Conservation (phyloP, 371 early-diverging fungal species). For the Mucor circinelloides region DNA sequence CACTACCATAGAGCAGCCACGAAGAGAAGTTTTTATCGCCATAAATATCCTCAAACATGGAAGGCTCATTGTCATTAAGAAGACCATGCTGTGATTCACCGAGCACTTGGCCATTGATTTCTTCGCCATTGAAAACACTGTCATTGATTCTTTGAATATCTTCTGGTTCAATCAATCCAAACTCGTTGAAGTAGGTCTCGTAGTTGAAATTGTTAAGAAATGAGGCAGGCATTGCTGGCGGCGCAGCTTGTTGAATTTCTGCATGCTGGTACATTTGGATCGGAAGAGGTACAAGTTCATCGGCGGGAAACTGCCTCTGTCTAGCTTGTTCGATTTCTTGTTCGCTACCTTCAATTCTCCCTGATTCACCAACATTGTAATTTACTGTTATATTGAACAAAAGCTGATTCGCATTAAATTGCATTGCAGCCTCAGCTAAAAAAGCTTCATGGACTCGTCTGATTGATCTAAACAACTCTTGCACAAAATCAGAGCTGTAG, state of each 20-base stretch:
- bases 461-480: background rate
- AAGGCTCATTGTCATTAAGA: background rate
- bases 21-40: slow-evolving; percentile 7
- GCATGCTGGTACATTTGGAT: background rate
- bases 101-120: background rate
- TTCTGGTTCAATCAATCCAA: background rate
- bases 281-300: background rate
- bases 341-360: too few species aligned
- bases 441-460: background rate
- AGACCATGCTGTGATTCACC: background rate
- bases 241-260: too few species aligned
- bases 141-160: background rate
- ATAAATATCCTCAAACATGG: background rate
- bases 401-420: background rate
- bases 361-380: background rate
- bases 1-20: slow-evolving; percentile 8
- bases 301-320: background rate
- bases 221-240: too few species aligned
- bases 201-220: too few species aligned
- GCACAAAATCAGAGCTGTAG: background rate
- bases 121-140: background rate
- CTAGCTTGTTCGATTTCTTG: background rate
- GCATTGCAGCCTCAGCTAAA: background rate
- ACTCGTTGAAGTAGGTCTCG: too few species aligned
- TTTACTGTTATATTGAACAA: background rate